phyloP scores from a whole-genome alignment of 495 filamentous ascomycete species.

The Acidiella bohemica region DNA sequence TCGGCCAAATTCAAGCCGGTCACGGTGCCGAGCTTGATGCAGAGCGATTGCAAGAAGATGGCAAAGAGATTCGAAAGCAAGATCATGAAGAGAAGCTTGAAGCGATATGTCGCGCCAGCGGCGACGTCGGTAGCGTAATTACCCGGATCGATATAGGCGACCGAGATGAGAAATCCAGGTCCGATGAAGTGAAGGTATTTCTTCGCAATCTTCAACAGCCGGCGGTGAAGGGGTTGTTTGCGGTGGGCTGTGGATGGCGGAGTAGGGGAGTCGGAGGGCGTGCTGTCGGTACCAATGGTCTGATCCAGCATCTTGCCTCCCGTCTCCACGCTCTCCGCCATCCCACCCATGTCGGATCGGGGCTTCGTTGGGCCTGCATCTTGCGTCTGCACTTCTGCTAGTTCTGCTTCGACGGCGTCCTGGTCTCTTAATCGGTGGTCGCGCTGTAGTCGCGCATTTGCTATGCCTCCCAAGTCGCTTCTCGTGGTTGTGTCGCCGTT shows the following conservation, averaged over 20 bases:
- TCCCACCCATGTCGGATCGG: too few relatives aligned
- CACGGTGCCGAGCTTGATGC: slow-evolving; percentile 74
- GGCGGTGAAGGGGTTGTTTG: too few relatives aligned
- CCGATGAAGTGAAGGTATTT: slow-evolving; percentile 70
- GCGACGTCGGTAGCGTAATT: slow-evolving; percentile 79
- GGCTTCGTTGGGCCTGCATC: too few relatives aligned
- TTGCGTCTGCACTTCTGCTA: slow-evolving; percentile 8
- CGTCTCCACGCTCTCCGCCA: not conserved
- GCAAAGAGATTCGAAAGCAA: slow-evolving; percentile 75
- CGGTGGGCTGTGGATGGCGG: not conserved
- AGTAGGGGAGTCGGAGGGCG: not conserved
- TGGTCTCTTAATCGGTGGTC: slow-evolving; percentile 23
- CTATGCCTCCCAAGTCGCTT: slow-evolving; percentile 44
- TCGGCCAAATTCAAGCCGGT: slow-evolving; percentile 71
- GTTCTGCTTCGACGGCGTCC: slow-evolving; percentile 13
- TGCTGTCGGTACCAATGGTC: slow-evolving; percentile 1
- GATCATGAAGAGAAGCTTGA: slow-evolving; percentile 62
- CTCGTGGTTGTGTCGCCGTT: slow-evolving; percentile 44
- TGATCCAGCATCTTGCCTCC: slow-evolving; percentile 10
- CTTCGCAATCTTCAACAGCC: slow-evolving; percentile 25
- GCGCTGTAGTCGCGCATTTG: slow-evolving; percentile 36
- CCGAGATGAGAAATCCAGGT: slow-evolving; percentile 72
- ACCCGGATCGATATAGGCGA: slow-evolving; percentile 30
- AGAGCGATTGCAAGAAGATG: slow-evolving; percentile 68
- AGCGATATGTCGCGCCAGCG: slow-evolving; percentile 34